Percentiles rank a stretch among this genome's conserved stretches.
Evolutionary conservation across 257 asterid species (phyloP).

Genomic region (Ilex asprella): DNA sequence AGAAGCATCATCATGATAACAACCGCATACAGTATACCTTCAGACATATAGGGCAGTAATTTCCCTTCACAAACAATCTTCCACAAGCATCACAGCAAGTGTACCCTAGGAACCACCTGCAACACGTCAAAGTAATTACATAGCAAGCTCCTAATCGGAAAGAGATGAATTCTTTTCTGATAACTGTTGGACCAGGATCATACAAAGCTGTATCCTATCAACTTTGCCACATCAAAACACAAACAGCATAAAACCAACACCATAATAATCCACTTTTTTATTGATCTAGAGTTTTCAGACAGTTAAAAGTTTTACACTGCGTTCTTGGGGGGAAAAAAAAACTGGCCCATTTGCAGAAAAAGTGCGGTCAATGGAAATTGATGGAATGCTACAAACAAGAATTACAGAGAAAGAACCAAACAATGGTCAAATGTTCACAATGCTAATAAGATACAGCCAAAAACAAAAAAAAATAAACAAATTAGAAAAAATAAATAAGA

Average conservation of each 20-base stretch:
- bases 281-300: background rate
- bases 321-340: too few species aligned
- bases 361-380: too few species aligned
- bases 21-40: constrained; percentile 66
- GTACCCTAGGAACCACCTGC: constrained; percentile 98
- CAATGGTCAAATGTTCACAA: background rate
- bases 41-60: constrained; percentile 94
- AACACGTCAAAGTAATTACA: constrained; percentile 9
- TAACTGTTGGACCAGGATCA: too few species aligned
- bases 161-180: too few species aligned
- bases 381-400: too few species aligned
- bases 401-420: too few species aligned
- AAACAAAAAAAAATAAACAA: too few species aligned
- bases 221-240: background rate
- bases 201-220: background rate
- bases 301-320: background rate
- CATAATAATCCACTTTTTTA: too few species aligned
- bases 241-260: too few species aligned
- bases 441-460: background rate
- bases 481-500: too few species aligned
- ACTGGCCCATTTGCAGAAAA: too few species aligned
- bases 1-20: constrained; percentile 3
- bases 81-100: constrained; percentile 99
- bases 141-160: background rate
- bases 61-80: constrained; percentile 88